Percentiles rank a stretch among this genome's conserved stretches.
Conservation (phyloP, 352 stramenopile genomes). For the Pythium vanterpoolii region DNA sequence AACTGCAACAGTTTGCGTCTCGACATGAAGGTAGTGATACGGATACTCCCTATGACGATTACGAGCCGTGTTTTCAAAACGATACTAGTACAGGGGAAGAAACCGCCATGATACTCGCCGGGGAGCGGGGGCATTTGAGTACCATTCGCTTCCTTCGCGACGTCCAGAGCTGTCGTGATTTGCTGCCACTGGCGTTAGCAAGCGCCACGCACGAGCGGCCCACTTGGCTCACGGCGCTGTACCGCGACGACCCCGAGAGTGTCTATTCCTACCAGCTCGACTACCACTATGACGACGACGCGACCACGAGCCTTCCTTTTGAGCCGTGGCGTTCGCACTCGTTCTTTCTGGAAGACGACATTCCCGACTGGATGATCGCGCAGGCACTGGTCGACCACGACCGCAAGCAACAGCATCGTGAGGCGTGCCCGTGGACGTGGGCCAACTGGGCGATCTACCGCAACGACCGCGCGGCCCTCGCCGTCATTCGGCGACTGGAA, state of each 20-base stretch:
- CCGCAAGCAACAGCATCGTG: not conserved
- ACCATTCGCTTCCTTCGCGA: slow-evolving; percentile 8
- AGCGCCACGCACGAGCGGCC: not conserved
- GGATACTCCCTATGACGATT: not conserved
- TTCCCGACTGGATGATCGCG: slow-evolving; percentile 13
- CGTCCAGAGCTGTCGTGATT: not conserved
- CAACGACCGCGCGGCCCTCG: not conserved
- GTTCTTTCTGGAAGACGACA: slow-evolving; percentile 2
- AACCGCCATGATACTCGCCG: not conserved
- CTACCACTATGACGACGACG: not conserved
- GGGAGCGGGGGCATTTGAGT: not conserved
- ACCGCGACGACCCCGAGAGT: not conserved
- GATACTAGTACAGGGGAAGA: slow-evolving; percentile 1
- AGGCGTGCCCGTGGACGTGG: slow-evolving; percentile 4
- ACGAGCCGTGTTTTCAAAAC: not conserved
- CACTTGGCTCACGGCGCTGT: not conserved
- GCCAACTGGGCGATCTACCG: slow-evolving; percentile 13
- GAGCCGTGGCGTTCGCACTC: not conserved
- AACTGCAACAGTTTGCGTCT: not conserved
- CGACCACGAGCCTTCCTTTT: not conserved
- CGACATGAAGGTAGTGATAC: no score
- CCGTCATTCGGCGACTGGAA: not conserved
- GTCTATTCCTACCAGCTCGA: not conserved
- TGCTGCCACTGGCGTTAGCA: not conserved
- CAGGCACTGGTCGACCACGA: slow-evolving; percentile 2